phyloP scores from a whole-genome alignment of 495 filamentous ascomycete species.

The Talaromyces proteolyticus region DNA sequence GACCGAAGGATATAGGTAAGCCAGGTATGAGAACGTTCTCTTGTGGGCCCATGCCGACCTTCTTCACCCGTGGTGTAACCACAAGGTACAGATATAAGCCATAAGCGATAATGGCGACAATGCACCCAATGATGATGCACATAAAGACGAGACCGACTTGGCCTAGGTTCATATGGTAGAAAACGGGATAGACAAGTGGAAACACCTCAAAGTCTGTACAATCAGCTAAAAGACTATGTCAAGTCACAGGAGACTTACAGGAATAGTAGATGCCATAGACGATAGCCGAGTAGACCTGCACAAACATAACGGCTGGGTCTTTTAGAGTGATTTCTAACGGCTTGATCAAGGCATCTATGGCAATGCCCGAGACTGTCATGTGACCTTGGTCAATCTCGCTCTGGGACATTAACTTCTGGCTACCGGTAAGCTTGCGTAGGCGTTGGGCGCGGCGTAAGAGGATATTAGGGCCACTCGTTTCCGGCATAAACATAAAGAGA shows the following conservation, averaged over 20 bases:
- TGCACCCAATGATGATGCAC: conserved; percentile 51
- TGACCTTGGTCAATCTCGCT: conserved; percentile 46
- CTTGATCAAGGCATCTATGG: conserved; percentile 54
- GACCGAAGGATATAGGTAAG: conserved; percentile 44
- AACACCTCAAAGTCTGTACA: conserved; percentile 56
- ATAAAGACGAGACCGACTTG: conserved; percentile 60
- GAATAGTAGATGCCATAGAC: conserved; percentile 64
- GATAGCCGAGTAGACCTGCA: conserved; percentile 55
- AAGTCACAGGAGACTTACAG: conserved; percentile 25
- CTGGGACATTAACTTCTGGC: conserved; percentile 34
- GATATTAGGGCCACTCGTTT: conserved; percentile 51
- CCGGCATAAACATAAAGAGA: conserved; percentile 50
- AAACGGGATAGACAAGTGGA: conserved; percentile 60
- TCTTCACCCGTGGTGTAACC: conserved; percentile 43
- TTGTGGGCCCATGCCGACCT: conserved; percentile 37
- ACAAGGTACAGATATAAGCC: conserved; percentile 45
- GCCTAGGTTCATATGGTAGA: conserved; percentile 58
- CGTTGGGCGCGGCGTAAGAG: conserved; percentile 51
- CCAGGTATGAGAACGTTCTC: conserved; percentile 53
- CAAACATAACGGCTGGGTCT: conserved; percentile 58
- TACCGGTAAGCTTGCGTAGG: conserved; percentile 40
- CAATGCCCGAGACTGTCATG: conserved; percentile 37
- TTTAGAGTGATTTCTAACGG: conserved; percentile 58
- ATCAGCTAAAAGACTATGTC: not conserved
- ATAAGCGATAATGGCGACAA: conserved; percentile 48